These are phyloP conservation scores for Miscanthus sacchariflorus DNA, from an alignment of 202 grass and related monocot genomes.

Conservation along the genomic window DNA sequence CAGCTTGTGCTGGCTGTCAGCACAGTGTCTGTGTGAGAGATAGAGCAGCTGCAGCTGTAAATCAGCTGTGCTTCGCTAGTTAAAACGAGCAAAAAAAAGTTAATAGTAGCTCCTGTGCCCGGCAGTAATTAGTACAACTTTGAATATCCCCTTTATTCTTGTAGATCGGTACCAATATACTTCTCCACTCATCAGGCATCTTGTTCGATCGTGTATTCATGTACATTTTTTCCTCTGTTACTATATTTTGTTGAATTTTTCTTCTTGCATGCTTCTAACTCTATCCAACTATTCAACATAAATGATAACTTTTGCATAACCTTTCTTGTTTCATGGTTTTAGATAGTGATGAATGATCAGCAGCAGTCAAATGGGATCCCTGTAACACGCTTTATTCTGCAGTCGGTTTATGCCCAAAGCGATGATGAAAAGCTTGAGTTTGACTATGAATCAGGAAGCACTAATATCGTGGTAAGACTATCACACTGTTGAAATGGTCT, in stretches of 20 bases:
- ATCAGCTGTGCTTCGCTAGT: too few relatives aligned
- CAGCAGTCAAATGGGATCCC: conserved; percentile 92
- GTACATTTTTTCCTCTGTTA: conserved; percentile 8
- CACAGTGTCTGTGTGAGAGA: too few relatives aligned
- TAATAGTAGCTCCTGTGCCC: too few relatives aligned
- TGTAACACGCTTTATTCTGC: conserved; percentile 88
- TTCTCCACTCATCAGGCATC: too few relatives aligned
- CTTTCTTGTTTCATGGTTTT: conserved; percentile 43
- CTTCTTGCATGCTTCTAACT: conserved; percentile 30
- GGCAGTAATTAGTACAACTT: too few relatives aligned
- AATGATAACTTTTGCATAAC: conserved; percentile 4
- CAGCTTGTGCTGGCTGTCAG: too few relatives aligned
- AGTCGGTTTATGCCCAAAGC: conserved; percentile 93
- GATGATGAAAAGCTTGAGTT: conserved; percentile 99
- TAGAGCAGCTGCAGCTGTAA: too few relatives aligned
- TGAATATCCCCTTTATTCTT: too few relatives aligned
- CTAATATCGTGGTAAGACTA: conserved; percentile 78
- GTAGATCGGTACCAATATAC: too few relatives aligned
- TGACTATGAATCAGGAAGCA: conserved; percentile 98
- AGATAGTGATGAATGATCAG: conserved; percentile 99
- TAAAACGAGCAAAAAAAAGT: too few relatives aligned
- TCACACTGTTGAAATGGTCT: conserved; percentile 15
- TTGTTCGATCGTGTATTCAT: neutral
- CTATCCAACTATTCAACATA: conserved; percentile 14
- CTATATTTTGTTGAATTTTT: conserved; percentile 13